Evolutionary conservation across 768 basidiomycete genomes (phyloP).

Genomic region (Suillus americanus): DNA sequence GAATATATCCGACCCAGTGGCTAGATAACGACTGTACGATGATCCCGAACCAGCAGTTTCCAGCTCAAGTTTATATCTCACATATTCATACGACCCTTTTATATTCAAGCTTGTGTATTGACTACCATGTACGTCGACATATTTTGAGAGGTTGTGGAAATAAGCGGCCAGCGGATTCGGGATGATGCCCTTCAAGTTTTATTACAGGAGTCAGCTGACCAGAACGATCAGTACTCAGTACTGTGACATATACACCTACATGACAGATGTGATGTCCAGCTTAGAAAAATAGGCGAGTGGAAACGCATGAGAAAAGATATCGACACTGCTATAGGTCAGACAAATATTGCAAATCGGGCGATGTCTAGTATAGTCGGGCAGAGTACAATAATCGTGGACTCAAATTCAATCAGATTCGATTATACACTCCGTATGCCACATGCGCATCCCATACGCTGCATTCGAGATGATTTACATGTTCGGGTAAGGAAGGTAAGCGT

Average conservation of each 20-base stretch:
- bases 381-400: background rate
- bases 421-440: too few relatives aligned
- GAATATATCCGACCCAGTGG: background rate
- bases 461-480: too few relatives aligned
- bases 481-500: background rate
- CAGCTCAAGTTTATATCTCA: background rate
- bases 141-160: background rate
- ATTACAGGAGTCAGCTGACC: background rate
- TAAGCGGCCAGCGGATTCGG: background rate
- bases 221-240: background rate
- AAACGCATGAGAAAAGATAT: background rate
- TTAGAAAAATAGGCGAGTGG: too few relatives aligned
- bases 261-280: too few relatives aligned
- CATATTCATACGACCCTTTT: background rate
- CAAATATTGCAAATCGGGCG: too few relatives aligned
- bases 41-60: background rate
- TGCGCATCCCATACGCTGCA: too few relatives aligned
- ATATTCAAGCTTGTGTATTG: background rate
- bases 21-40: background rate
- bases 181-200: background rate
- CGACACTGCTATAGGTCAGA: background rate
- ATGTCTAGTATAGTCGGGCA: background rate
- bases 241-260: background rate
- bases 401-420: too few relatives aligned
- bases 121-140: background rate